Conservation (phyloP, 768 basidiomycete species). For the Naganishia friedmannii region DNA sequence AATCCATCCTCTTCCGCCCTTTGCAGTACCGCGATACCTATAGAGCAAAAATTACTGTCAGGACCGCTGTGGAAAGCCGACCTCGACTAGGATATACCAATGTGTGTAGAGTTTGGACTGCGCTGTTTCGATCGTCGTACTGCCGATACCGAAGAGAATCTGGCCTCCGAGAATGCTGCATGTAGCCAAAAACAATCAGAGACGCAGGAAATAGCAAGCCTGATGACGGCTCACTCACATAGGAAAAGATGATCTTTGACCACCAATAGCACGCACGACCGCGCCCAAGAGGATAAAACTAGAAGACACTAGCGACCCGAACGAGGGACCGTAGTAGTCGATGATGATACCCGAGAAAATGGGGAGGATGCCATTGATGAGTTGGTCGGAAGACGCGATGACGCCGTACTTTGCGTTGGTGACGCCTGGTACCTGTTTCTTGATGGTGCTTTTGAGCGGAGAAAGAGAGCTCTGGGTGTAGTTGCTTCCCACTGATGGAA, state of each 20-base stretch:
- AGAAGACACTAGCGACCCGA: constrained; percentile 43
- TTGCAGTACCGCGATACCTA: constrained; percentile 26
- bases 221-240: constrained; percentile 8
- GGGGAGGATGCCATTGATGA: constrained; percentile 49
- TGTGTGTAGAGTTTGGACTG: constrained; percentile 48
- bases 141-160: constrained; percentile 48
- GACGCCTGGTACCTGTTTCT: constrained; percentile 30
- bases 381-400: constrained; percentile 42
- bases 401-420: constrained; percentile 44
- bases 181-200: too few species aligned
- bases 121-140: constrained; percentile 46
- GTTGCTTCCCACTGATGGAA: constrained; percentile 11
- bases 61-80: constrained; percentile 2
- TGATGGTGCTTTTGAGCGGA: constrained; percentile 22
- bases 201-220: neutral
- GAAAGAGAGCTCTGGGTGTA: constrained; percentile 11
- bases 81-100: constrained; percentile 33
- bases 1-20: constrained; percentile 20
- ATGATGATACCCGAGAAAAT: constrained; percentile 49
- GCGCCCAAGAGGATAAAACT: constrained; percentile 44
- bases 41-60: neutral
- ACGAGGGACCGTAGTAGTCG: constrained; percentile 42
- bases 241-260: neutral
- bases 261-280: constrained; percentile 29
- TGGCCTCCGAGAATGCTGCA: constrained; percentile 38